Percentiles rank a stretch among this genome's conserved stretches.
Evolutionary conservation across 139 green algal species (phyloP).

Genomic region (Coelastrella sp.): DNA sequence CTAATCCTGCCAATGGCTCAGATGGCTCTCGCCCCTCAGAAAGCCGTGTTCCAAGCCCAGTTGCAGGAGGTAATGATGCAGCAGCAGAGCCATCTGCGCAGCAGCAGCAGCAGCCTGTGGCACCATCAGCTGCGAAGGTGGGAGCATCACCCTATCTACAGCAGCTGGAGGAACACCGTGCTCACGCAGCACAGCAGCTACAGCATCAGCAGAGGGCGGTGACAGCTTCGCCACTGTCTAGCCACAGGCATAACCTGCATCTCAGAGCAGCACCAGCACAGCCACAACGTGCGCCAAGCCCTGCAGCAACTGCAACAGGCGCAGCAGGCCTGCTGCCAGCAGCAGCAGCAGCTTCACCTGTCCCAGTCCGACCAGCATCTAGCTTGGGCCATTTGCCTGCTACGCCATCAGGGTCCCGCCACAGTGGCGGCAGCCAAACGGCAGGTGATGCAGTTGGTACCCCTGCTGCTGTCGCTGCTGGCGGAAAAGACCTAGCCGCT

Average conservation of each 20-base stretch:
- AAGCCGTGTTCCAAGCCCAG: too few relatives aligned
- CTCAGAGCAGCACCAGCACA: slow-evolving; percentile 20
- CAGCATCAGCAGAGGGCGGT: neutral
- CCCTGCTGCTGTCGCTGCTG: neutral
- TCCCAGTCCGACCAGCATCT: slow-evolving; percentile 13
- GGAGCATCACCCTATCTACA: slow-evolving; percentile 13
- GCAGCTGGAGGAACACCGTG: neutral
- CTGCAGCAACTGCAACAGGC: slow-evolving; percentile 9
- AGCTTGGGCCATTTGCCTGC: neutral
- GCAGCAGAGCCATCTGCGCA: too few relatives aligned
- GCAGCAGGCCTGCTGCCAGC: too few relatives aligned
- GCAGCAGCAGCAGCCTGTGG: neutral
- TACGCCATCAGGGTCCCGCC: neutral
- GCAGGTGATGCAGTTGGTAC: neutral
- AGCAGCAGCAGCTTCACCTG: too few relatives aligned
- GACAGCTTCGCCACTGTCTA: slow-evolving; percentile 31
- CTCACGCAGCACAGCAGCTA: neutral
- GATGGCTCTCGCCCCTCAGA: too few relatives aligned
- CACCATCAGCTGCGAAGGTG: neutral
- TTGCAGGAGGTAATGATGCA: neutral
- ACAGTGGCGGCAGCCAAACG: too few relatives aligned
- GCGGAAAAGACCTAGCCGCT: too few relatives aligned
- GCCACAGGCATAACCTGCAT: neutral
- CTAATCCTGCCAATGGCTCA: neutral
- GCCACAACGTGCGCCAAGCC: neutral